Conservation (phyloP, 495 filamentous ascomycete genomes). For the Schizothecium vesticola region DNA sequence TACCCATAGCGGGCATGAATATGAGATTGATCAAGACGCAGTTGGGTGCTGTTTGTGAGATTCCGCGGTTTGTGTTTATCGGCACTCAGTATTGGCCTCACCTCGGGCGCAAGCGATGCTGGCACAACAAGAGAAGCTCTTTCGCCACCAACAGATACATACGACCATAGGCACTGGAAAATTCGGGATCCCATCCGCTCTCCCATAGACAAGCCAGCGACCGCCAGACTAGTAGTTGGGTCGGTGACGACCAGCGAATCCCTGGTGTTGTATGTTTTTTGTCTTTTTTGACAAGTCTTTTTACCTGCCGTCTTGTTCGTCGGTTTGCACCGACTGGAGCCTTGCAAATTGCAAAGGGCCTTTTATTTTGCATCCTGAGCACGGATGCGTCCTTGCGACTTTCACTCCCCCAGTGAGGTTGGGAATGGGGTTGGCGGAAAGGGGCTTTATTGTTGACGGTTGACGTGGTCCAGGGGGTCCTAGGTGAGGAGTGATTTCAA, state of each 20-base stretch:
- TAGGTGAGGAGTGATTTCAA: background rate
- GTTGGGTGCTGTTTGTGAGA: background rate
- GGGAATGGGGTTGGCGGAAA: background rate
- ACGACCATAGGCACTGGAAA: conserved; percentile 30
- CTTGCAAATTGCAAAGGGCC: background rate
- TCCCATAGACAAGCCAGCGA: conserved; percentile 38
- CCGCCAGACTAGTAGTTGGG: conserved; percentile 34
- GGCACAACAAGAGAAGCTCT: background rate
- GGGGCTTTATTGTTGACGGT: background rate
- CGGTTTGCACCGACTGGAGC: too few relatives aligned
- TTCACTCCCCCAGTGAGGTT: background rate
- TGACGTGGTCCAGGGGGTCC: background rate
- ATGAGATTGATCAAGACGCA: background rate
- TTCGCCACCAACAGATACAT: background rate
- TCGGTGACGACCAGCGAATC: conserved; percentile 36
- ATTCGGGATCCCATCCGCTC: conserved; percentile 48
- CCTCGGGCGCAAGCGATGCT: background rate
- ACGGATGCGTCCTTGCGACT: background rate
- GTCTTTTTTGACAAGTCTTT: background rate
- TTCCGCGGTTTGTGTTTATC: background rate
- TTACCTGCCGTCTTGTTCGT: background rate
- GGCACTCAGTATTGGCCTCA: background rate
- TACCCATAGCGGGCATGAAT: background rate
- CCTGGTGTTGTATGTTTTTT: conserved; percentile 42
- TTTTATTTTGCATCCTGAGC: background rate